Evolutionary conservation across 139 green algal genomes (phyloP).

Genomic region (Chlorella sp.): DNA sequence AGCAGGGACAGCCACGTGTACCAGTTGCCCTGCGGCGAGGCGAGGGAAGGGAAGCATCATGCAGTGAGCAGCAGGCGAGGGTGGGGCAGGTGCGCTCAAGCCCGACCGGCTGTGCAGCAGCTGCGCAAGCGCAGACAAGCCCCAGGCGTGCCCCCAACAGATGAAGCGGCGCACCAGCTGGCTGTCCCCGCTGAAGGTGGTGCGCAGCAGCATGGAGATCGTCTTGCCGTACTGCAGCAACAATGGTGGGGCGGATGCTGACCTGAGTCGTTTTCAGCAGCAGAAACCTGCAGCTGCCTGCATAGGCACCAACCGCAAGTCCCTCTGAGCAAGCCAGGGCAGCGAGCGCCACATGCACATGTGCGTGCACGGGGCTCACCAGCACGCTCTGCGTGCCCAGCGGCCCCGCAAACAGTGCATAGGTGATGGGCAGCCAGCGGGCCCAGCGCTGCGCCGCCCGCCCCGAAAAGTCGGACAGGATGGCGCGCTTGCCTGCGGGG

Average conservation of each 20-base stretch:
- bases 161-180: slow-evolving; percentile 51
- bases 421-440: slow-evolving; percentile 74
- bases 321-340: too few relatives aligned
- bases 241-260: too few relatives aligned
- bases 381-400: slow-evolving; percentile 88
- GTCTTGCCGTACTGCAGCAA: slow-evolving; percentile 74
- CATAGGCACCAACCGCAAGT: too few relatives aligned
- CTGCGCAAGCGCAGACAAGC: too few relatives aligned
- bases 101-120: not conserved
- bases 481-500: slow-evolving; percentile 6
- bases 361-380: too few relatives aligned
- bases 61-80: too few relatives aligned
- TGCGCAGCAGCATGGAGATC: slow-evolving; percentile 82
- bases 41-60: too few relatives aligned
- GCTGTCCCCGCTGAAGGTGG: slow-evolving; percentile 69
- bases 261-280: too few relatives aligned
- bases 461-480: slow-evolving; percentile 17
- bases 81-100: not conserved
- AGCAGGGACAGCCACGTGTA: slow-evolving; percentile 81
- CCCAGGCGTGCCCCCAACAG: not conserved
- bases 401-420: slow-evolving; percentile 76
- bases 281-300: too few relatives aligned
- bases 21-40: slow-evolving; percentile 56
- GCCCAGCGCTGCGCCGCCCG: slow-evolving; percentile 46
- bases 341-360: too few relatives aligned